phyloP scores from a whole-genome alignment of 768 basidiomycete genomes.

The Crepidotus variabilis region DNA sequence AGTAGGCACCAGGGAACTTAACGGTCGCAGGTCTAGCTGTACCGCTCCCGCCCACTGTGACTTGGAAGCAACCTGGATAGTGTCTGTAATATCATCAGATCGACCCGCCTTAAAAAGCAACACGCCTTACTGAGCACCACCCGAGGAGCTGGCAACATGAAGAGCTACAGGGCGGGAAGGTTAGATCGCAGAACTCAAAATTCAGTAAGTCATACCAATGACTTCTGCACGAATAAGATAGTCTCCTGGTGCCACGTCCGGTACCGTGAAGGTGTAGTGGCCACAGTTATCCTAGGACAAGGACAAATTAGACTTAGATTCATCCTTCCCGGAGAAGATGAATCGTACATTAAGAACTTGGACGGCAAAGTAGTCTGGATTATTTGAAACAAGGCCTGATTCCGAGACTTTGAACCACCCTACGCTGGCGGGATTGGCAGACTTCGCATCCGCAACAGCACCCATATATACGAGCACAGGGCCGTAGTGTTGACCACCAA shows the following conservation, averaged over 20 bases:
- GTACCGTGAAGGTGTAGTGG: constrained; percentile 51
- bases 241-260: constrained; percentile 57
- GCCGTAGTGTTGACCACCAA: constrained; percentile 49
- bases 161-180: constrained; percentile 38
- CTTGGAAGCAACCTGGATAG: constrained; percentile 66
- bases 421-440: constrained; percentile 37
- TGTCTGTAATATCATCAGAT: constrained; percentile 16
- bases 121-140: constrained; percentile 57
- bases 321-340: background rate
- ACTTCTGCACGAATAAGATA: constrained; percentile 77
- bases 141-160: constrained; percentile 48
- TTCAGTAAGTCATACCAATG: constrained; percentile 36
- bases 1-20: constrained; percentile 68
- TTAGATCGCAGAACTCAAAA: constrained; percentile 29
- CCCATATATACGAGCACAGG: constrained; percentile 50
- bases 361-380: constrained; percentile 43
- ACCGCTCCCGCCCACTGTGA: constrained; percentile 49
- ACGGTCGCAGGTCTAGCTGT: constrained; percentile 46
- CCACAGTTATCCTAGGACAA: constrained; percentile 44
- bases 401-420: constrained; percentile 52
- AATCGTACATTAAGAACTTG: constrained; percentile 28
- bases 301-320: background rate
- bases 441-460: constrained; percentile 39
- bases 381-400: constrained; percentile 44
- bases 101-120: background rate